Evolutionary conservation across 2,329 filamentous ascomycete genomes (phyloP).

Genomic region (Cryphonectria nitschkei): DNA sequence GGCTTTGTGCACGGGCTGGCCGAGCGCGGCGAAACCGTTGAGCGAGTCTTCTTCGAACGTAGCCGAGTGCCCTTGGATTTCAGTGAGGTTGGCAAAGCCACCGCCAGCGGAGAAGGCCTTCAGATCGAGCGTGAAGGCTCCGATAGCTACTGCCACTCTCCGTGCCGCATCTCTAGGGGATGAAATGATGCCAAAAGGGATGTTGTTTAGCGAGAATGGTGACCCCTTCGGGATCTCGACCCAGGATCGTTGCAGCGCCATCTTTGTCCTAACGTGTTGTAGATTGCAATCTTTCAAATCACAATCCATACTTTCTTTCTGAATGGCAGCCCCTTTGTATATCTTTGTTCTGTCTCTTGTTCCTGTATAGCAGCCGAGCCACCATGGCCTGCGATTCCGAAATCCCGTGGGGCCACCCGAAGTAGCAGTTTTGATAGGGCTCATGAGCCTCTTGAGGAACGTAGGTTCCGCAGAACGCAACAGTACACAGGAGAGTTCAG

Average conservation of each 20-base stretch:
- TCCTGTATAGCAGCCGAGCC: too few relatives aligned
- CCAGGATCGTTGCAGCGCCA: slow-evolving; percentile 34
- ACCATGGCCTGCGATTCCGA: too few relatives aligned
- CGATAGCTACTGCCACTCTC: slow-evolving; percentile 73
- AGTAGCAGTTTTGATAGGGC: too few relatives aligned
- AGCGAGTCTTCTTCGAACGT: slow-evolving; percentile 55
- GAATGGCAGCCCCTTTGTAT: background rate
- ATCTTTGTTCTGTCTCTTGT: background rate
- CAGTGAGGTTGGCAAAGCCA: slow-evolving; percentile 42
- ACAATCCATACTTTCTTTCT: background rate
- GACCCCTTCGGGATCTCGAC: slow-evolving; percentile 39
- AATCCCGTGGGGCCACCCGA: too few relatives aligned
- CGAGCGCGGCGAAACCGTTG: slow-evolving; percentile 73
- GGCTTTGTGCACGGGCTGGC: slow-evolving; percentile 69
- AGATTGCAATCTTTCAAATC: background rate
- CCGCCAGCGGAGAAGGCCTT: slow-evolving; percentile 56
- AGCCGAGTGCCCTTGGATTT: slow-evolving; percentile 27
- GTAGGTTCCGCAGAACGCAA: too few relatives aligned
- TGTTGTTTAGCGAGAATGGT: slow-evolving; percentile 75
- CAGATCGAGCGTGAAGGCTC: slow-evolving; percentile 72
- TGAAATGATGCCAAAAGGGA: slow-evolving; percentile 82
- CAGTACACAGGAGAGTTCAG: too few relatives aligned
- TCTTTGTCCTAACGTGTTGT: background rate
- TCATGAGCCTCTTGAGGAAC: too few relatives aligned
- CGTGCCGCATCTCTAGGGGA: slow-evolving; percentile 58